Conservation (phyloP, 2,329 filamentous ascomycete species). For the Penicillium sp. region DNA sequence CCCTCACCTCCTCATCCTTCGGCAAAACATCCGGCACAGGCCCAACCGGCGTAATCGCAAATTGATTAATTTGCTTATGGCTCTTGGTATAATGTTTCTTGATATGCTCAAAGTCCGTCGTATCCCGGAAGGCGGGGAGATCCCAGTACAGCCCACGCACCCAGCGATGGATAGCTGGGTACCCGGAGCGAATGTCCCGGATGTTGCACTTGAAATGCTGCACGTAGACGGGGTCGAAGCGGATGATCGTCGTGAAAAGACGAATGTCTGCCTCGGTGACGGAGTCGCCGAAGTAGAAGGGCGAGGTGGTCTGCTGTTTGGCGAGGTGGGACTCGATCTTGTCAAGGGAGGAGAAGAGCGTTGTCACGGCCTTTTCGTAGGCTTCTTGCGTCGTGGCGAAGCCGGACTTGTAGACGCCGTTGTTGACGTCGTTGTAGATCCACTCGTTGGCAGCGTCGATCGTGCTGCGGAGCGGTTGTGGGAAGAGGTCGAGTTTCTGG, state of each 20-base stretch:
- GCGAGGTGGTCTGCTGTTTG: conserved; percentile 40
- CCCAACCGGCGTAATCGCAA: conserved; percentile 76
- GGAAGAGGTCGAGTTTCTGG: conserved; percentile 65
- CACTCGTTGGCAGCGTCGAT: conserved; percentile 79
- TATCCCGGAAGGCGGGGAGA: conserved; percentile 70
- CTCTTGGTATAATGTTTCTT: conserved; percentile 73
- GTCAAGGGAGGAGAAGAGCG: conserved; percentile 75
- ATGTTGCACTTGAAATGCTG: conserved; percentile 83
- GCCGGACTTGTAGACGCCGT: conserved; percentile 59
- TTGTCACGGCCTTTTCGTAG: conserved; percentile 70
- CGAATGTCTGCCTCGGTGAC: conserved; percentile 82
- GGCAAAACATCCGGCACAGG: conserved; percentile 78
- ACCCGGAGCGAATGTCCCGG: conserved; percentile 77
- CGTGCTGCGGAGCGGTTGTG: conserved; percentile 57
- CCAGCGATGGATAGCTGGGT: conserved; percentile 78
- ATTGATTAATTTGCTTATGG: conserved; percentile 63
- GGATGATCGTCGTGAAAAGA: conserved; percentile 68
- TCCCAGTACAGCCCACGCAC: conserved; percentile 83
- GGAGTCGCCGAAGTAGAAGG: conserved; percentile 70
- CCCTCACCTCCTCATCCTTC: conserved; percentile 69
- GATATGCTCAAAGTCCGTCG: conserved; percentile 92
- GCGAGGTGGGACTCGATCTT: conserved; percentile 68
- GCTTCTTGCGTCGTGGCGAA: conserved; percentile 81
- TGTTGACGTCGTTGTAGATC: conserved; percentile 66
- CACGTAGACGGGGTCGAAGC: conserved; percentile 75